Evolutionary conservation across 306 rosid genomes (phyloP).

Genomic region (Fragaria ananassa): DNA sequence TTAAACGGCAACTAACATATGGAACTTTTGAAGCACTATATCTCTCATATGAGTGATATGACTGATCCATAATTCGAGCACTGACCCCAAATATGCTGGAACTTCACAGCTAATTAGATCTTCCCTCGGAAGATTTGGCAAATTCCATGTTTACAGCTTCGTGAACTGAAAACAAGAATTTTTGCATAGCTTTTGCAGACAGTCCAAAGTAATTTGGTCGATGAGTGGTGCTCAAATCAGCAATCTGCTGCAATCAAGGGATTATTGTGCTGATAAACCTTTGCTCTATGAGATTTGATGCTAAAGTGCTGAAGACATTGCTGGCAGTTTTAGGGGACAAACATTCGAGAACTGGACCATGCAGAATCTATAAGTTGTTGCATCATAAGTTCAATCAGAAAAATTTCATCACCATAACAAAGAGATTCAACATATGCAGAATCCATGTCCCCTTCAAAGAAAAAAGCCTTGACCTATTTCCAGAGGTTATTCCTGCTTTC

Average conservation of each 20-base stretch:
- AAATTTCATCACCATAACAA: conserved; percentile 53
- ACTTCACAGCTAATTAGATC: conserved; percentile 51
- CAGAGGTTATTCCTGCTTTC: conserved; percentile 51
- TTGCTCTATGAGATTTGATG: conserved; percentile 64
- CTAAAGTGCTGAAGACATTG: conserved; percentile 48
- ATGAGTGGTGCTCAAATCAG: conserved; percentile 58
- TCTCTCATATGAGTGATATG: background rate
- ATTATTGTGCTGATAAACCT: conserved; percentile 49
- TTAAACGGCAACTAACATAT: background rate
- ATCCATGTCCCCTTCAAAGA: conserved; percentile 68
- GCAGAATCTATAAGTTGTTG: conserved; percentile 47
- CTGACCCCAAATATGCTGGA: conserved; percentile 62
- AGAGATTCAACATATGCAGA: conserved; percentile 76
- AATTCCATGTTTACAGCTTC: conserved; percentile 52
- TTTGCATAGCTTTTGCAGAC: conserved; percentile 54
- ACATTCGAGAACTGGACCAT: conserved; percentile 49
- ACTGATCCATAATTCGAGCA: background rate
- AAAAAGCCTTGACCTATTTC: conserved; percentile 54
- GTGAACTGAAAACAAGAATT: conserved; percentile 51
- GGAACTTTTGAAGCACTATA: conserved; percentile 7
- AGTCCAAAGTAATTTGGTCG: conserved; percentile 56
- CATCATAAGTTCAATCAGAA: conserved; percentile 58
- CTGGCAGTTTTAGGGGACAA: conserved; percentile 55
- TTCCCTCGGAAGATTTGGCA: conserved; percentile 55
- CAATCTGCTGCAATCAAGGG: conserved; percentile 85